These are phyloP conservation scores for Eruca vesicaria DNA, from an alignment of 441 rosid genomes.

Conservation along the genomic window DNA sequence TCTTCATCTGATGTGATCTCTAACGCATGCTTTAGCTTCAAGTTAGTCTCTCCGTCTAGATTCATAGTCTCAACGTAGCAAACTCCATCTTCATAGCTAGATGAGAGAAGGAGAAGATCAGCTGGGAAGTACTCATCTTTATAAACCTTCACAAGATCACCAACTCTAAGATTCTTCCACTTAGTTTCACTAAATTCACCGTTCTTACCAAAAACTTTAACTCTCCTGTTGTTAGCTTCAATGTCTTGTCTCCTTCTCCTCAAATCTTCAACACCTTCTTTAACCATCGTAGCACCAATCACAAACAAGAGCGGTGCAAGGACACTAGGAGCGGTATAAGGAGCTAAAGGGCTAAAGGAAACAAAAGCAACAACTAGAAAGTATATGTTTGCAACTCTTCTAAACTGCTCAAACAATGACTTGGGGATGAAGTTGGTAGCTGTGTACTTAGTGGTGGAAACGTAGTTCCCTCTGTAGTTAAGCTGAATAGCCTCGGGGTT, in stretches of 20 bases:
- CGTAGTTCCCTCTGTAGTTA: conserved; percentile 71
- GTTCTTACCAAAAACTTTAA: conserved; percentile 42
- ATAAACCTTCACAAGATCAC: conserved; percentile 71
- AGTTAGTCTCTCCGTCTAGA: conserved; percentile 95
- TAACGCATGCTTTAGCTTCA: conserved; percentile 76
- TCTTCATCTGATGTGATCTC: conserved; percentile 59
- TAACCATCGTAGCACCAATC: conserved; percentile 86
- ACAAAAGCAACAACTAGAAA: conserved; percentile 77
- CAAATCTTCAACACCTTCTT: conserved; percentile 94
- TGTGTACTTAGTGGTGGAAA: conserved; percentile 87
- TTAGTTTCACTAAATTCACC: conserved; percentile 46
- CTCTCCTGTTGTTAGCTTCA: conserved; percentile 79
- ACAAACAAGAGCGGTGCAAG: conserved; percentile 79
- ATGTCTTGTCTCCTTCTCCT: conserved; percentile 77
- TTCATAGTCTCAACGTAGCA: conserved; percentile 98
- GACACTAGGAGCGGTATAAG: conserved; percentile 70
- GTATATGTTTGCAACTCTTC: conserved; percentile 92
- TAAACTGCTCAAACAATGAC: conserved; percentile 98
- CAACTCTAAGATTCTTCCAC: conserved; percentile 86
- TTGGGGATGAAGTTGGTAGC: conserved; percentile 82
- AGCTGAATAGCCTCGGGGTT: conserved; percentile 55
- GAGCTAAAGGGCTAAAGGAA: conserved; percentile 78
- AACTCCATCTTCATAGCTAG: conserved; percentile 74
- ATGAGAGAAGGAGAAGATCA: conserved; percentile 85
- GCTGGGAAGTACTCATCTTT: conserved; percentile 92